A percentile compares a stretch with the other conserved stretches of the same genome.
Conservation (phyloP, 139 green algal genomes). For the Tetradesmus lagerheimii region DNA sequence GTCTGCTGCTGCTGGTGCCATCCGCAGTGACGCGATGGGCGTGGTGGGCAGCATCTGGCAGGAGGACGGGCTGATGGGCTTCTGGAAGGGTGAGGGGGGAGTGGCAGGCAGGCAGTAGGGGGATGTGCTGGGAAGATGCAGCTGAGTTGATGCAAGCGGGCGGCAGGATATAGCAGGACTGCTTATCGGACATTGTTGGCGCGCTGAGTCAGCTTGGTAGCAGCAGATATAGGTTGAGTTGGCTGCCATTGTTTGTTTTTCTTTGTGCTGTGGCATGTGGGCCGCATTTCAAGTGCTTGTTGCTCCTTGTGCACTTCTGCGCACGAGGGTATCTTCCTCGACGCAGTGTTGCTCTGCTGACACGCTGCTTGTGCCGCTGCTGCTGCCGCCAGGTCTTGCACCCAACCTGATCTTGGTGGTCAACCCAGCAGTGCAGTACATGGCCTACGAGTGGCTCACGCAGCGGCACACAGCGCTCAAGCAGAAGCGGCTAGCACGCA, state of each 20-base stretch:
- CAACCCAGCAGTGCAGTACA: slow-evolving; percentile 89
- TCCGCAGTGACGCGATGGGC: slow-evolving; percentile 31
- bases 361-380: not conserved
- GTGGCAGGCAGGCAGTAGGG: not conserved
- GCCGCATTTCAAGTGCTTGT: not conserved
- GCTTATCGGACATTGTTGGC: too few species aligned
- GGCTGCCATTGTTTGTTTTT: too few species aligned
- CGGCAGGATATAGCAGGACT: too few species aligned
- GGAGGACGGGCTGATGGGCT: slow-evolving; percentile 55
- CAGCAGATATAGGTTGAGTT: too few species aligned
- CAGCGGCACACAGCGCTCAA: slow-evolving; percentile 31
- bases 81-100: slow-evolving; percentile 56
- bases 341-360: not conserved
- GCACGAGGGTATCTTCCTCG: too few species aligned
- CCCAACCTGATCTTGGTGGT: slow-evolving; percentile 91
- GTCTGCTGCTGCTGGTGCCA: not conserved
- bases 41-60: slow-evolving; percentile 52
- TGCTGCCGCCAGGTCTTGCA: slow-evolving; percentile 67
- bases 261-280: not conserved
- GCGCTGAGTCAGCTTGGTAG: too few species aligned
- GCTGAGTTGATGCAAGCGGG: not conserved
- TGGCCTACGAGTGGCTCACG: slow-evolving; percentile 86
- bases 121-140: not conserved
- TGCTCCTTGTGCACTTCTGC: not conserved
- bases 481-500: not conserved